A percentile compares a stretch with the other conserved stretches of the same genome.
These are phyloP conservation scores for Yamadazyma nakazawae DNA, from an alignment of 805 yeast species.

Conservation along the genomic window DNA sequence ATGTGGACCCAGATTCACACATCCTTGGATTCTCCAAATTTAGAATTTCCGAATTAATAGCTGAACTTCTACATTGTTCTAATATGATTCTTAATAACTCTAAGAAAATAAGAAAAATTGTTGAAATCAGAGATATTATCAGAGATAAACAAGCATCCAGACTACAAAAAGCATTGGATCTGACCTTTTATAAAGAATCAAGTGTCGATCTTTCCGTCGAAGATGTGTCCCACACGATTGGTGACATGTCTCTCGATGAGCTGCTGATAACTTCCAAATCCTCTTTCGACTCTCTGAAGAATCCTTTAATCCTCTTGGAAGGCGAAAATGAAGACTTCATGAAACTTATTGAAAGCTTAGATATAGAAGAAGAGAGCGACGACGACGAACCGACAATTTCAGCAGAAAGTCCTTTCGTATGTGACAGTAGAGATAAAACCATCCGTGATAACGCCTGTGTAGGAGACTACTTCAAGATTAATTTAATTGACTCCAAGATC, in stretches of 20 bases:
- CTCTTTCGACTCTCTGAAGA: slow-evolving; percentile 13
- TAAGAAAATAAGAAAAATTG: slow-evolving; percentile 62
- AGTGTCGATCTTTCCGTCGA: slow-evolving; percentile 8
- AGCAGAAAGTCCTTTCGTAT: slow-evolving; percentile 42
- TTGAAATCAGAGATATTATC: slow-evolving; percentile 64
- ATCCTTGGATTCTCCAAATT: slow-evolving; percentile 90
- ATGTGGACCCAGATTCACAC: slow-evolving; percentile 13
- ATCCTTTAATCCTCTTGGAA: slow-evolving; percentile 8
- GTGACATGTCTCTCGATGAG: slow-evolving; percentile 37
- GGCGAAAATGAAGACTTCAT: slow-evolving; percentile 20
- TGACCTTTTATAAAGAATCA: slow-evolving; percentile 16
- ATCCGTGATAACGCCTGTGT: slow-evolving; percentile 61
- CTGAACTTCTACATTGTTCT: slow-evolving; percentile 95
- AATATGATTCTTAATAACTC: slow-evolving; percentile 91
- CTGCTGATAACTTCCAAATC: slow-evolving; percentile 3
- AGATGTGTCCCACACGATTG: slow-evolving; percentile 36
- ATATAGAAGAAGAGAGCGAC: slow-evolving; percentile 36
- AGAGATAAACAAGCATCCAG: slow-evolving; percentile 45
- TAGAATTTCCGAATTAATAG: slow-evolving; percentile 86
- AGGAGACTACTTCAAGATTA: slow-evolving; percentile 85
- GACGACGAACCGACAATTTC: slow-evolving; percentile 45
- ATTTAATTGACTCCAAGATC: slow-evolving; percentile 70
- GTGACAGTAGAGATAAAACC: slow-evolving; percentile 27
- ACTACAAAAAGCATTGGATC: slow-evolving; percentile 40
- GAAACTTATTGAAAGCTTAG: slow-evolving; percentile 23